A percentile compares a stretch with the other conserved stretches of the same genome.
phyloP scores from a whole-genome alignment of 2,329 filamentous ascomycete species.

The Trichophyton simii region DNA sequence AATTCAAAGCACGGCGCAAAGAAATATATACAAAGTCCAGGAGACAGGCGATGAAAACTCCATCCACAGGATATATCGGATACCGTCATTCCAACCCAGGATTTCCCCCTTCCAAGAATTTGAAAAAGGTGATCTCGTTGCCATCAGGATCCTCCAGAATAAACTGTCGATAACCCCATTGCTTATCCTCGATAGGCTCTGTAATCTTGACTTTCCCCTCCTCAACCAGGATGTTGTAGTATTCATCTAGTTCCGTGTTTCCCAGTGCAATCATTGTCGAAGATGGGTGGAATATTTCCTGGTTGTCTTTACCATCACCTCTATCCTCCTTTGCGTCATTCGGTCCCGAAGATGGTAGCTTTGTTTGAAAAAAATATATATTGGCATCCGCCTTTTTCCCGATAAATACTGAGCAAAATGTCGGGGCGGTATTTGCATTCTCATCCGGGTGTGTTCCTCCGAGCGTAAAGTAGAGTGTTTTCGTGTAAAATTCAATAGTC shows the following conservation, averaged over 20 bases:
- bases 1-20: too few species aligned
- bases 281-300: constrained; percentile 8
- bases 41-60: background rate
- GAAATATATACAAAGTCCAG: too few species aligned
- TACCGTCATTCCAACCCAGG: constrained; percentile 7
- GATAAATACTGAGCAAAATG: constrained; percentile 15
- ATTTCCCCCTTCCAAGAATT: constrained; percentile 14
- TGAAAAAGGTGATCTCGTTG: constrained; percentile 13
- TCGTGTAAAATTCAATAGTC: constrained; percentile 15
- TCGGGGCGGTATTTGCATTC: constrained; percentile 8
- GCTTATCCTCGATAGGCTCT: constrained; percentile 9
- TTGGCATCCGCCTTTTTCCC: constrained; percentile 15
- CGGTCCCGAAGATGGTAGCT: background rate
- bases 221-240: constrained; percentile 10
- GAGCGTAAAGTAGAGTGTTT: constrained; percentile 14
- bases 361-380: constrained; percentile 14
- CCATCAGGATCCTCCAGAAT: constrained; percentile 11
- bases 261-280: constrained; percentile 15
- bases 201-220: constrained; percentile 11
- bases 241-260: constrained; percentile 14
- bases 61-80: background rate
- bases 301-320: background rate
- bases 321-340: background rate
- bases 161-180: constrained; percentile 14
- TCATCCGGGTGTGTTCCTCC: constrained; percentile 13